phyloP scores from a whole-genome alignment of 2,329 filamentous ascomycete species.

The Fusarium dimerum region DNA sequence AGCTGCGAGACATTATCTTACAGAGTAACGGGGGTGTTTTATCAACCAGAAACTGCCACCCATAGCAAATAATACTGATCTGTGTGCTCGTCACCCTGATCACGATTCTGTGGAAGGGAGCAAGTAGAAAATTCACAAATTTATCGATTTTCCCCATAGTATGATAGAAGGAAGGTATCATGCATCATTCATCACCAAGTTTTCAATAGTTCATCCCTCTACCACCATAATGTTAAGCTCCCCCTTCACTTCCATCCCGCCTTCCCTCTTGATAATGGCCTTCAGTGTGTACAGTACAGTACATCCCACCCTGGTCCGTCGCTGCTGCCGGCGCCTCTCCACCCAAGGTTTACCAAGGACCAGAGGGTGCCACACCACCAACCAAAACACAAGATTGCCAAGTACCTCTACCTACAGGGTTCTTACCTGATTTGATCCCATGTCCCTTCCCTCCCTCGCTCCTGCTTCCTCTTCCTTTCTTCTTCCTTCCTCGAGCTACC shows the following conservation, averaged over 20 bases:
- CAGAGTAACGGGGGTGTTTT: too few relatives aligned
- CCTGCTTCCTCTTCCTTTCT: conserved; percentile 9
- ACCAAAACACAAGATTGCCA: conserved; percentile 3
- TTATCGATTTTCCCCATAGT: not conserved
- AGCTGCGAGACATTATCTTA: not conserved
- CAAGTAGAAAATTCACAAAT: not conserved
- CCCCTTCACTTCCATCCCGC: not conserved
- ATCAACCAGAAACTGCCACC: not conserved
- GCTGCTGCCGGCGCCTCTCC: conserved; percentile 21
- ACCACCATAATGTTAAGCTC: not conserved
- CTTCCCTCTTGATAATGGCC: not conserved
- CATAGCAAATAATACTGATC: too few relatives aligned
- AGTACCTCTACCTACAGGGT: conserved; percentile 24
- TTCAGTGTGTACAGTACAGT: too few relatives aligned
- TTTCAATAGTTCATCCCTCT: not conserved
- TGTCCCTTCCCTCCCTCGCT: conserved; percentile 16
- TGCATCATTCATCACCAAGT: not conserved
- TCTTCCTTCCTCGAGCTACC: conserved; percentile 17
- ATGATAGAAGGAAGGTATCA: not conserved
- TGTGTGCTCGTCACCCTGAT: too few relatives aligned
- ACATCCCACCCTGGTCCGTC: not conserved
- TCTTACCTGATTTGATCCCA: conserved; percentile 23
- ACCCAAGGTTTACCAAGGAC: conserved; percentile 8
- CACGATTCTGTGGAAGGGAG: too few relatives aligned
- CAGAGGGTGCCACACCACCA: conserved; percentile 21